Conservation (phyloP, 192 early-diverging fungal genomes). For the Gigaspora rosea region DNA sequence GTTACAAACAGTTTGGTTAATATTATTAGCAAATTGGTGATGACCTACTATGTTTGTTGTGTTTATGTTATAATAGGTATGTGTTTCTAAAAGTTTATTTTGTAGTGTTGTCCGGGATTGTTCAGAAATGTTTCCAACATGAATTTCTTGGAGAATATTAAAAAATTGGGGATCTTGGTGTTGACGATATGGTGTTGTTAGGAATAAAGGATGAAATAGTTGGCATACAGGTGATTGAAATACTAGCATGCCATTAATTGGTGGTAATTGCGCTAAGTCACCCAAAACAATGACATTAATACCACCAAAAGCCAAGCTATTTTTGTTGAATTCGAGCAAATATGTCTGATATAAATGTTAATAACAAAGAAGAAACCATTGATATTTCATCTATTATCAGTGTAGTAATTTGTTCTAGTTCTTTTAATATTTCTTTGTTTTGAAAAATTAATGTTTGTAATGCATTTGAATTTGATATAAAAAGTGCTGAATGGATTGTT, state of each 20-base stretch:
- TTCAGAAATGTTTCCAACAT: not conserved
- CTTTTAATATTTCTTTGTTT: no score
- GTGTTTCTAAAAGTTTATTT: not conserved
- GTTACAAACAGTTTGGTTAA: not conserved
- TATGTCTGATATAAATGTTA: no score
- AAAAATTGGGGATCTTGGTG: not conserved
- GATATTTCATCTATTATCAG: no score
- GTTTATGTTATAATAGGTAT: not conserved
- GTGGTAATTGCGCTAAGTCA: no score
- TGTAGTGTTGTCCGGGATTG: not conserved
- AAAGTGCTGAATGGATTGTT: no score
- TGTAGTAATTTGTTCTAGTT: no score
- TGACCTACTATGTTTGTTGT: not conserved
- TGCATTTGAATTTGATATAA: no score
- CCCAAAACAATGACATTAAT: no score
- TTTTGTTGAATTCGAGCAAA: no score
- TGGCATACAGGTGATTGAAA: not conserved
- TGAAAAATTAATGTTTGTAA: no score
- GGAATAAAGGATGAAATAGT: not conserved
- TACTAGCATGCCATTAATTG: not conserved
- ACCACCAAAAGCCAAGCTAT: no score
- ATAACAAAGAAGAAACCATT: no score
- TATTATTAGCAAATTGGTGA: not conserved
- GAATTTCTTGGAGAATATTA: constrained; percentile 1
- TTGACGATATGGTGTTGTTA: not conserved